Percentiles rank a stretch among this genome's conserved stretches.
Evolutionary conservation across 495 filamentous ascomycete genomes (phyloP).

Genomic region (Aspergillus nidulans): DNA sequence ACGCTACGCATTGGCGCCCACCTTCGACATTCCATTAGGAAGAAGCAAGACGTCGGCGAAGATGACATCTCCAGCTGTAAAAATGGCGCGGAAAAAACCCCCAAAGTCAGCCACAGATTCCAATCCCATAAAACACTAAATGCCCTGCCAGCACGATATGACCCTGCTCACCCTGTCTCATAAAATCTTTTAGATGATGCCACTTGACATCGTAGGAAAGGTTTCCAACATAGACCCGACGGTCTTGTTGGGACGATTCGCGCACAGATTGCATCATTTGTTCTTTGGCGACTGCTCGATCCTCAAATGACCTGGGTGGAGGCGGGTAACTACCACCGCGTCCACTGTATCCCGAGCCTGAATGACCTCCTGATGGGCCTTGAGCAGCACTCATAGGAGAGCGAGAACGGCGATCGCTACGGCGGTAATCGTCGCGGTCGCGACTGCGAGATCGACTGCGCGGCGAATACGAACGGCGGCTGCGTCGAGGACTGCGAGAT

Average conservation of each 20-base stretch:
- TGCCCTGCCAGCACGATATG: constrained; percentile 24
- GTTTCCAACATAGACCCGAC: constrained; percentile 98
- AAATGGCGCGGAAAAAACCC: constrained; percentile 19
- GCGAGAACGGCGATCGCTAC: constrained; percentile 72
- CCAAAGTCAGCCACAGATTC: constrained; percentile 30
- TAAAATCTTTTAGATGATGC: constrained; percentile 99
- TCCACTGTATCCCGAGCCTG: constrained; percentile 54
- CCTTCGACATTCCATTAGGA: constrained; percentile 99
- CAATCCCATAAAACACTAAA: constrained; percentile 18
- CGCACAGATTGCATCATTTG: constrained; percentile 92
- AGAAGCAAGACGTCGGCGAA: constrained; percentile 99
- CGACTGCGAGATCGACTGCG: constrained; percentile 90
- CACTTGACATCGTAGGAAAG: constrained; percentile 99
- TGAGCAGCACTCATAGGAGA: constrained; percentile 80
- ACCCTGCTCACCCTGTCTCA: constrained; percentile 86
- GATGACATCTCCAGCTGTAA: constrained; percentile 93
- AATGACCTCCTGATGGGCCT: constrained; percentile 63
- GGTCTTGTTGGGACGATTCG: constrained; percentile 95
- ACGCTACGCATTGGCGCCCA: constrained; percentile 92
- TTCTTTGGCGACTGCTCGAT: constrained; percentile 80
- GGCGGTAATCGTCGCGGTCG: constrained; percentile 83
- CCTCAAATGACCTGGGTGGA: constrained; percentile 70
- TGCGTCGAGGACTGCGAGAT: constrained; percentile 69
- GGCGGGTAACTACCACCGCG: constrained; percentile 58
- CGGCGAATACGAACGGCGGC: constrained; percentile 85